phyloP scores from a whole-genome alignment of 2,329 filamentous ascomycete species.

The Pseudodiploospora longispora region DNA sequence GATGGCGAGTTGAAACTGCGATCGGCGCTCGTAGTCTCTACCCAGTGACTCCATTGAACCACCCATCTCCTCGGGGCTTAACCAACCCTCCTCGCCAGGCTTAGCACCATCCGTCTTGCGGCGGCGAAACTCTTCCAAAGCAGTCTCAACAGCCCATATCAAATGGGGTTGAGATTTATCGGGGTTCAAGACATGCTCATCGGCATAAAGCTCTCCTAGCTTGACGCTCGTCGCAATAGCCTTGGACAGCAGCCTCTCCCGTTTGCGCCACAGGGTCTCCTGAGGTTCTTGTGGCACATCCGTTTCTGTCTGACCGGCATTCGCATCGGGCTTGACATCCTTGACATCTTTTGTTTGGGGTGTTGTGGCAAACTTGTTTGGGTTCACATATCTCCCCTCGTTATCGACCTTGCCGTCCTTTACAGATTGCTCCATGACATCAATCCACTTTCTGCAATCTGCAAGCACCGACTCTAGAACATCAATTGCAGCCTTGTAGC shows the following conservation, averaged over 20 bases:
- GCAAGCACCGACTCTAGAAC: constrained; percentile 68
- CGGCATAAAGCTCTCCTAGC: constrained; percentile 73
- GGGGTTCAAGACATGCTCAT: constrained; percentile 64
- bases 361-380: not conserved
- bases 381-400: constrained; percentile 24
- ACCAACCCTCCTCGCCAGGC: constrained; percentile 62
- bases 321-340: constrained; percentile 10
- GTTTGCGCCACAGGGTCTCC: constrained; percentile 47
- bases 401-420: constrained; percentile 38
- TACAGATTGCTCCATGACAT: constrained; percentile 42
- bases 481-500: constrained; percentile 62
- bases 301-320: constrained; percentile 16
- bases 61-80: constrained; percentile 64
- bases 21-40: constrained; percentile 64
- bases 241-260: constrained; percentile 64
- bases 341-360: not conserved
- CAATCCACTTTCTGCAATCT: constrained; percentile 59
- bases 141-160: constrained; percentile 73
- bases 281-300: constrained; percentile 9
- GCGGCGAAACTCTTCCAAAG: constrained; percentile 64
- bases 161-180: constrained; percentile 66
- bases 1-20: constrained; percentile 71
- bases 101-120: constrained; percentile 60
- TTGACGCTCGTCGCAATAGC: constrained; percentile 72
- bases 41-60: constrained; percentile 68